phyloP scores from a whole-genome alignment of 1,284 basidiomycete genomes.

The Vanrija pseudolonga region DNA sequence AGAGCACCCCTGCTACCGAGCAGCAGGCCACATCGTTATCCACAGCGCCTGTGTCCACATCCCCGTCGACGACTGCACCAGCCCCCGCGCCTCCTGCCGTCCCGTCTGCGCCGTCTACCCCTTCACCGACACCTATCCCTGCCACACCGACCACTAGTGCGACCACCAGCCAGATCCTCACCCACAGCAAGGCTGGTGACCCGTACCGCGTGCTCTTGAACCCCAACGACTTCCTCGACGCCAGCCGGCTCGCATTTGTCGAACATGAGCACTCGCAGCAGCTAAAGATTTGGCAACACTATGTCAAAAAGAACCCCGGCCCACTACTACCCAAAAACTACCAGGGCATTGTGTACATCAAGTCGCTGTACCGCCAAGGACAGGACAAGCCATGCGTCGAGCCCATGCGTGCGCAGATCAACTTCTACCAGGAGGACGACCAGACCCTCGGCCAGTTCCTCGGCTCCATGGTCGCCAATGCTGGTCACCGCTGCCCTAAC shows the following conservation, averaged over 20 bases:
- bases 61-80: not conserved
- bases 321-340: constrained; percentile 89
- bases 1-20: too few species aligned
- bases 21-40: too few species aligned
- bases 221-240: constrained; percentile 58
- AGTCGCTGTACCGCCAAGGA: constrained; percentile 44
- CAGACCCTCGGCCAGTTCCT: constrained; percentile 89
- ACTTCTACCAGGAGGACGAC: constrained; percentile 91
- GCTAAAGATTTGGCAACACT: constrained; percentile 87
- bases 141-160: constrained; percentile 1
- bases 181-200: constrained; percentile 22
- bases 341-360: constrained; percentile 65
- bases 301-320: constrained; percentile 72
- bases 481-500: constrained; percentile 67
- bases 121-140: not conserved
- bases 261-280: constrained; percentile 79
- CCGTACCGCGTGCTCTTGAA: constrained; percentile 39
- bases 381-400: constrained; percentile 52
- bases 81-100: not conserved
- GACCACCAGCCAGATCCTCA: constrained; percentile 6
- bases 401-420: constrained; percentile 62
- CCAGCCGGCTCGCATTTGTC: constrained; percentile 66
- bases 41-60: too few species aligned
- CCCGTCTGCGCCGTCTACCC: not conserved
- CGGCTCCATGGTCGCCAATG: constrained; percentile 65